These are phyloP conservation scores for Spencermartinsiella europaea DNA, from an alignment of 805 yeast species.

Conservation along the genomic window DNA sequence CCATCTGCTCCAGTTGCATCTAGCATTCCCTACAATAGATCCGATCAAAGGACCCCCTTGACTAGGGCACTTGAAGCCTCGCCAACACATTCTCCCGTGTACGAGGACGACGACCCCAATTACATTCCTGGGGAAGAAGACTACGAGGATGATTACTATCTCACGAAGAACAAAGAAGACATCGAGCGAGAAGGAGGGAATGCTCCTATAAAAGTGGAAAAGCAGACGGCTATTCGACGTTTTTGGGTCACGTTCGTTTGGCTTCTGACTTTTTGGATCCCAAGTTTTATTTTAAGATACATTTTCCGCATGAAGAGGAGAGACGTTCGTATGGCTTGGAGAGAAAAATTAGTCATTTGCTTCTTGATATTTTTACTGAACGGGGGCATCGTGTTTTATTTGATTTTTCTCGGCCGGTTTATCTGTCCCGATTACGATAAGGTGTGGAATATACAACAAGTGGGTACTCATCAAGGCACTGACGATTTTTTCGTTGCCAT, in stretches of 20 bases:
- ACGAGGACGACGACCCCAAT: slow-evolving; percentile 3
- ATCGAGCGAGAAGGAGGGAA: slow-evolving; percentile 32
- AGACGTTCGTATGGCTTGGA: slow-evolving; percentile 40
- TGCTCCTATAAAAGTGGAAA: slow-evolving; percentile 28
- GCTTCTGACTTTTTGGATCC: slow-evolving; percentile 39
- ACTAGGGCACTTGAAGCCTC: not conserved
- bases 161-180: slow-evolving; percentile 24
- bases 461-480: slow-evolving; percentile 34
- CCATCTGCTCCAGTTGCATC: not conserved
- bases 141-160: slow-evolving; percentile 17
- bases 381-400: slow-evolving; percentile 37
- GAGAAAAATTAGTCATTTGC: slow-evolving; percentile 37
- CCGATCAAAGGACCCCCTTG: not conserved
- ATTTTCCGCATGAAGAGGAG: slow-evolving; percentile 36
- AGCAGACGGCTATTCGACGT: slow-evolving; percentile 29
- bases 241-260: slow-evolving; percentile 38
- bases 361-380: slow-evolving; percentile 33
- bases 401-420: slow-evolving; percentile 36
- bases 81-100: not conserved
- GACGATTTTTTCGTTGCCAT: slow-evolving; percentile 36
- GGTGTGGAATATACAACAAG: slow-evolving; percentile 36
- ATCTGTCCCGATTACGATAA: slow-evolving; percentile 38
- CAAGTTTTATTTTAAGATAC: slow-evolving; percentile 31
- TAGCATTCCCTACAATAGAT: not conserved
- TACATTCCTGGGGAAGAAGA: not conserved